Evolutionary conservation across 805 yeast species (phyloP).

Genomic region (Komagataella mondaviorum): DNA sequence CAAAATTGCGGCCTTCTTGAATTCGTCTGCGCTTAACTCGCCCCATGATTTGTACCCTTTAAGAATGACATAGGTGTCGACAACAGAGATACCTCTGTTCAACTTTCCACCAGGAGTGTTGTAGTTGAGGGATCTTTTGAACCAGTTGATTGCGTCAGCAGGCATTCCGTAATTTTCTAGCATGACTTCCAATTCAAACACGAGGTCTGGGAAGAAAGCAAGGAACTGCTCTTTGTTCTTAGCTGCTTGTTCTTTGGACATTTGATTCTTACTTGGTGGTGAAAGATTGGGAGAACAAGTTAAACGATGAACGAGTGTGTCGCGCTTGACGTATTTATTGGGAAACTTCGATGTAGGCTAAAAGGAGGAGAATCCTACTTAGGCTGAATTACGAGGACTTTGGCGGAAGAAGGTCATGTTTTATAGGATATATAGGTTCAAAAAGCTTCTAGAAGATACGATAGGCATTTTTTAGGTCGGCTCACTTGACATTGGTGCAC

Average conservation of each 20-base stretch:
- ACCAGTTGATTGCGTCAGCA: constrained; percentile 78
- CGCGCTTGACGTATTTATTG: not conserved
- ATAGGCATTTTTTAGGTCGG: not conserved
- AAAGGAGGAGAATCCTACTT: not conserved
- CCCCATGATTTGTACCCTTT: constrained; percentile 43
- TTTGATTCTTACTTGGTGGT: not conserved
- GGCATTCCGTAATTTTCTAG: constrained; percentile 69
- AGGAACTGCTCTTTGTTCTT: constrained; percentile 41
- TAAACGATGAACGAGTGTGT: not conserved
- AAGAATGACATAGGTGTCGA: constrained; percentile 80
- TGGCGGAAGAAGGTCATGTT: not conserved
- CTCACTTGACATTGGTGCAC: not conserved
- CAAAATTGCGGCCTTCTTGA: constrained; percentile 71
- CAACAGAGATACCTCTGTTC: constrained; percentile 91
- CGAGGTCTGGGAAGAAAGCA: constrained; percentile 62
- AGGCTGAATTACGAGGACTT: not conserved
- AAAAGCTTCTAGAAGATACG: not conserved
- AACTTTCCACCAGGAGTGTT: constrained; percentile 95
- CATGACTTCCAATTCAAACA: constrained; percentile 55
- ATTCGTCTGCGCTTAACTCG: constrained; percentile 57
- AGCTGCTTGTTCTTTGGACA: constrained; percentile 15
- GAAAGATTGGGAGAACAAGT: not conserved
- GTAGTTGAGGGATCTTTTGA: constrained; percentile 54
- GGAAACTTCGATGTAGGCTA: not conserved
- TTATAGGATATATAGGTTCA: not conserved